Percentiles rank a stretch among this genome's conserved stretches.
These are phyloP conservation scores for Venturia aucupariae DNA, from an alignment of 2,329 filamentous ascomycete genomes.

Conservation along the genomic window DNA sequence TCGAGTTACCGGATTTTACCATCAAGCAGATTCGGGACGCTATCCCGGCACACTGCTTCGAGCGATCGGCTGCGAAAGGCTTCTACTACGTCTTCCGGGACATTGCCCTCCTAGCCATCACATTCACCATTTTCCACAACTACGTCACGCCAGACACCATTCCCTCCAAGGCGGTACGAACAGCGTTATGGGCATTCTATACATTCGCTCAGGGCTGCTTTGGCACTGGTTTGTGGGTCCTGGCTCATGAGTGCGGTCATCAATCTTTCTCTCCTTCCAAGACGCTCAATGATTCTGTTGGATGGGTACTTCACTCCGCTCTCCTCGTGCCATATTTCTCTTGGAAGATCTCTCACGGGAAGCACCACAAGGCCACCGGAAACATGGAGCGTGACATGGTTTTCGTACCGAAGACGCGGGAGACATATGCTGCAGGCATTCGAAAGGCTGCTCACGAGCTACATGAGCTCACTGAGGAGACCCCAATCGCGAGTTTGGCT, in stretches of 20 bases:
- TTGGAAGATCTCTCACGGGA: conserved; percentile 98
- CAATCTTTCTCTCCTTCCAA: conserved; percentile 93
- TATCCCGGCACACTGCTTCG: conserved; percentile 94
- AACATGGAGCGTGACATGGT: conserved; percentile 99
- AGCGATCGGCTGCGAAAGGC: conserved; percentile 69
- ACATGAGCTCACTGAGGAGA: conserved; percentile 86
- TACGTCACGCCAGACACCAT: conserved; percentile 80
- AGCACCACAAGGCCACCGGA: conserved; percentile 98
- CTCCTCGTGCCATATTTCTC: conserved; percentile 96
- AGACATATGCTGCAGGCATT: conserved; percentile 66
- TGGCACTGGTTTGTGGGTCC: conserved; percentile 87
- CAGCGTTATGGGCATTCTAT: conserved; percentile 55
- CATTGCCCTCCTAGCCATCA: conserved; percentile 58
- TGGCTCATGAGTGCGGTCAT: conserved; percentile 97
- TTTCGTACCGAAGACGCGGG: conserved; percentile 86
- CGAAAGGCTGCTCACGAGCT: conserved; percentile 73
- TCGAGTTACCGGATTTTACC: conserved; percentile 87
- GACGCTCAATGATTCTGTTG: conserved; percentile 80
- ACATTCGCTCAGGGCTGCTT: conserved; percentile 86
- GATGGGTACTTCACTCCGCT: conserved; percentile 81
- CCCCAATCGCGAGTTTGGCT: conserved; percentile 69
- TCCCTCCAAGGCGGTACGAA: conserved; percentile 58
- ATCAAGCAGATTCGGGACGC: conserved; percentile 97
- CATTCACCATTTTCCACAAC: conserved; percentile 83
- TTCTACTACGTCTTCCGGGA: conserved; percentile 81